A percentile compares a stretch with the other conserved stretches of the same genome.
These are phyloP conservation scores for Theobroma cacao DNA, from an alignment of 345 rosid species.

Conservation along the genomic window DNA sequence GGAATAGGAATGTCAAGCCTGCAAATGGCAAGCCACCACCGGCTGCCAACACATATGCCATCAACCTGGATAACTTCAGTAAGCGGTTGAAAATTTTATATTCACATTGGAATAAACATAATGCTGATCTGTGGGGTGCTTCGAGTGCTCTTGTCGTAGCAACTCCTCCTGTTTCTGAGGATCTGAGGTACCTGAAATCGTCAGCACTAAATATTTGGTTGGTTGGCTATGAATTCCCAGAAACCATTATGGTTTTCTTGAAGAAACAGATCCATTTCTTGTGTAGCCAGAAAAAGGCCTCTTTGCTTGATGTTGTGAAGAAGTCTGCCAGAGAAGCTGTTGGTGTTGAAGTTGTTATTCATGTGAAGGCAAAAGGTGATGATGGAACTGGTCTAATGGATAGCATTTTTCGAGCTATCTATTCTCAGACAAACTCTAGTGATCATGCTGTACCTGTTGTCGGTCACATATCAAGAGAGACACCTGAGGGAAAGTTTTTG, in stretches of 20 bases:
- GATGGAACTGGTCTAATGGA: constrained; percentile 45
- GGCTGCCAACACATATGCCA: constrained; percentile 26
- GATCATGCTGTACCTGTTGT: constrained; percentile 27
- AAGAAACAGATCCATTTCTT: constrained; percentile 49
- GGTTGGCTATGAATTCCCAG: constrained; percentile 51
- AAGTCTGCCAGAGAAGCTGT: constrained; percentile 37
- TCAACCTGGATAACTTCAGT: constrained; percentile 37
- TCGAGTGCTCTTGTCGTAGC: constrained; percentile 38
- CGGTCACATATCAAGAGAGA: constrained; percentile 40
- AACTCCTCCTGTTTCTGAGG: constrained; percentile 43
- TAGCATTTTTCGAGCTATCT: constrained; percentile 32
- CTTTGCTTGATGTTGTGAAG: constrained; percentile 41
- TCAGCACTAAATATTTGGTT: constrained; percentile 51
- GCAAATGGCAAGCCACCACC: constrained; percentile 13
- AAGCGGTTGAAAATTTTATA: constrained; percentile 36
- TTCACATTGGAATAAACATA: constrained; percentile 39
- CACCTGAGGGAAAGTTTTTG: constrained; percentile 51
- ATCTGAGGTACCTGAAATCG: constrained; percentile 46
- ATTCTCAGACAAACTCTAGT: constrained; percentile 23
- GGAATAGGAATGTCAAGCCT: constrained; percentile 29
- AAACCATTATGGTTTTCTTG: constrained; percentile 50
- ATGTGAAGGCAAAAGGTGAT: constrained; percentile 40
- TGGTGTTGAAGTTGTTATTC: constrained; percentile 40
- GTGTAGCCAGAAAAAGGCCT: constrained; percentile 44
- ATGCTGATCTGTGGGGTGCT: constrained; percentile 30